A percentile compares a stretch with the other conserved stretches of the same genome.
phyloP scores from a whole-genome alignment of 495 filamentous ascomycete species.

The Trypethelium eluteriae region DNA sequence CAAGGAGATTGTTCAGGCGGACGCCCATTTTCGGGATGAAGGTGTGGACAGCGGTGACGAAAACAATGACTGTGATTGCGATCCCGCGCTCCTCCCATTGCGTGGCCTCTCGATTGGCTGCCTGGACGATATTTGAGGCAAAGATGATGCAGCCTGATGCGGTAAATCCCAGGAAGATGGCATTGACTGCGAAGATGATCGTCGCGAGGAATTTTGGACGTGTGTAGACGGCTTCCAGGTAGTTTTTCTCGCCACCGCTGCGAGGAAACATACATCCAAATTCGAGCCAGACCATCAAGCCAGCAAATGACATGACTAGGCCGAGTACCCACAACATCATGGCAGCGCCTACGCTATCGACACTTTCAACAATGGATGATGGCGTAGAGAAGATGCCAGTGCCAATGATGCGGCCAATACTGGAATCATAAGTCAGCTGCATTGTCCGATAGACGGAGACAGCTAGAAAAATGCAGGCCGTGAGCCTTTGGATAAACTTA shows the following conservation, averaged over 20 bases:
- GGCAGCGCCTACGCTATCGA: conserved; percentile 51
- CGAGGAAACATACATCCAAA: conserved; percentile 56
- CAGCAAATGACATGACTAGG: conserved; percentile 44
- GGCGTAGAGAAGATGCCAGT: conserved; percentile 59
- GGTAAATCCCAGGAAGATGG: conserved; percentile 52
- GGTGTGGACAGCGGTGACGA: conserved; percentile 1
- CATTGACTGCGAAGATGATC: conserved; percentile 52
- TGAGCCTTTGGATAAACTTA: neutral
- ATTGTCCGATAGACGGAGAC: too few species aligned
- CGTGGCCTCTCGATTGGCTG: conserved; percentile 39
- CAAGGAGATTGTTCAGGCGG: conserved; percentile 48
- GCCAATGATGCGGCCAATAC: conserved; percentile 46
- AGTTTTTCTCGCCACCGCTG: conserved; percentile 57
- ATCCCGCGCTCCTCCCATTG: conserved; percentile 57
- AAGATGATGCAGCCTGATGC: conserved; percentile 22
- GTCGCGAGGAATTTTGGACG: conserved; percentile 55
- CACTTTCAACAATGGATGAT: conserved; percentile 46
- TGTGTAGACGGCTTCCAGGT: conserved; percentile 58
- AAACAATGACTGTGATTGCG: conserved; percentile 43
- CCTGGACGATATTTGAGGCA: conserved; percentile 50
- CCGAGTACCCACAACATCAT: conserved; percentile 58
- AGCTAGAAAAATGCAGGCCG: too few species aligned
- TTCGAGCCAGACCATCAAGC: conserved; percentile 52
- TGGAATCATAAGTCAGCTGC: neutral
- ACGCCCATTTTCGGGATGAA: conserved; percentile 24